Evolutionary conservation across 2,329 filamentous ascomycete species (phyloP).

Genomic region (Aspergillus tubingensis): DNA sequence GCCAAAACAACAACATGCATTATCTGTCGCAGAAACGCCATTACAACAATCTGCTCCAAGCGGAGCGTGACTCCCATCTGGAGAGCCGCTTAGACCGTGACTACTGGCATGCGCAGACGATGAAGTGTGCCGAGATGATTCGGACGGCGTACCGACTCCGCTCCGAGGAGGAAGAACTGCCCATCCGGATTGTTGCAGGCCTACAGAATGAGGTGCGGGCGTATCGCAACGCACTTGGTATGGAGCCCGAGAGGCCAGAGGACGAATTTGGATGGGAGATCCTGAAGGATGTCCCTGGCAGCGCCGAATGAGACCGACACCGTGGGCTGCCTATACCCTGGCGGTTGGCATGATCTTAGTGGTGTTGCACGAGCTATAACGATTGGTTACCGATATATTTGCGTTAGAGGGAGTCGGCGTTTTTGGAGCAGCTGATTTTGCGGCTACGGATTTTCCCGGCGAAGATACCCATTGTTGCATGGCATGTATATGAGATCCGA

Average conservation of each 20-base stretch:
- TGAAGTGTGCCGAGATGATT: slow-evolving; percentile 53
- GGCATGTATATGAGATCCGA: slow-evolving; percentile 16
- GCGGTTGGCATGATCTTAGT: slow-evolving; percentile 18
- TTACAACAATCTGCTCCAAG: slow-evolving; percentile 53
- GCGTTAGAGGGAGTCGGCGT: slow-evolving; percentile 19
- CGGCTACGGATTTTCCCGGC: slow-evolving; percentile 19
- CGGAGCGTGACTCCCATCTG: slow-evolving; percentile 52
- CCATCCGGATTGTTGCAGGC: slow-evolving; percentile 47
- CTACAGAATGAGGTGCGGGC: slow-evolving; percentile 53
- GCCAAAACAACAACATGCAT: slow-evolving; percentile 52
- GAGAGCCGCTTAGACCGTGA: slow-evolving; percentile 52
- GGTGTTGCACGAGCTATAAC: slow-evolving; percentile 24
- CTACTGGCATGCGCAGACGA: slow-evolving; percentile 51
- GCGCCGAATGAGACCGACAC: slow-evolving; percentile 28
- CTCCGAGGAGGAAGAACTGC: slow-evolving; percentile 50
- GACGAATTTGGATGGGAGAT: slow-evolving; percentile 54
- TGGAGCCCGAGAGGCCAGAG: slow-evolving; percentile 51
- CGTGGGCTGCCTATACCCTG: background rate
- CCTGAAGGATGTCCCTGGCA: slow-evolving; percentile 45
- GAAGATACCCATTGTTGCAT: slow-evolving; percentile 31
- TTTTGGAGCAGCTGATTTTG: slow-evolving; percentile 24
- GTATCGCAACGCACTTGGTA: slow-evolving; percentile 49
- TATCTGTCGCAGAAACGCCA: slow-evolving; percentile 50
- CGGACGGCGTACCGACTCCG: slow-evolving; percentile 50
- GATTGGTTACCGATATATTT: slow-evolving; percentile 16